Base-by-base conservation (phyloP, 495 filamentous ascomycete genomes). In the Hypoxylon rickii region DNA sequence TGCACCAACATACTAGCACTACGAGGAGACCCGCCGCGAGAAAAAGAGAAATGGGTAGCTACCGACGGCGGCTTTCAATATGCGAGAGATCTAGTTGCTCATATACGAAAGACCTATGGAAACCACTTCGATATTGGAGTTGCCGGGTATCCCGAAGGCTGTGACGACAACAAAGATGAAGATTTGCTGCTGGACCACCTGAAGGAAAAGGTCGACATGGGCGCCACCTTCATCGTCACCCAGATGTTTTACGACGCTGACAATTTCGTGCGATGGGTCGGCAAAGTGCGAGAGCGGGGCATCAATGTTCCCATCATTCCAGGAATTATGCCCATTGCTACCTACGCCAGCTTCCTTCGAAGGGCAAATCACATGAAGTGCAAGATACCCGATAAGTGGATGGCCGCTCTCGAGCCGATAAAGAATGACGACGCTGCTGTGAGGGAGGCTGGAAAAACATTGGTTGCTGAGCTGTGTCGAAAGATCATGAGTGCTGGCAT, bases 211-310 rank as follows among this genome's bases (percentile, higher is more conserved):
- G 86, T 97, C 40, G 95, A 99, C 74, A 90, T 89, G 40, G 95
- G 95, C 31, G 92, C 86, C 44, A 86, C 89, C 7, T 97, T 96
- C 71, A 85, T 99, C 41, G 87, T 99, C 44, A 97, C 95, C 0
- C 95, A 99, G 76, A 99, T 99, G 95, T 96, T 96, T 73, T 99
- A 99, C 74, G 92, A 97, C 69, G 91, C 85, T 19, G 93, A 99
- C 63, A 92, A 89, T 64, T 99, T 97, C 73, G 72, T 97, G 22
- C 77, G 81, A 34, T 99, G 95, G 95, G 89, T 96, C 24, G 70
- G 82, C 48, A 93, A 89, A 70, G 89, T 89, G 47, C 84, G 92
- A 29, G 91, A 83, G 18, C 84, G 82, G 66, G 95, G 95, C 16
- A 92, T 99, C 67, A 86, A 76, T 15, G 80, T 96, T 18, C 93